Base-by-base conservation (phyloP, 768 basidiomycete genomes). In the Wakefieldia striispora region DNA sequence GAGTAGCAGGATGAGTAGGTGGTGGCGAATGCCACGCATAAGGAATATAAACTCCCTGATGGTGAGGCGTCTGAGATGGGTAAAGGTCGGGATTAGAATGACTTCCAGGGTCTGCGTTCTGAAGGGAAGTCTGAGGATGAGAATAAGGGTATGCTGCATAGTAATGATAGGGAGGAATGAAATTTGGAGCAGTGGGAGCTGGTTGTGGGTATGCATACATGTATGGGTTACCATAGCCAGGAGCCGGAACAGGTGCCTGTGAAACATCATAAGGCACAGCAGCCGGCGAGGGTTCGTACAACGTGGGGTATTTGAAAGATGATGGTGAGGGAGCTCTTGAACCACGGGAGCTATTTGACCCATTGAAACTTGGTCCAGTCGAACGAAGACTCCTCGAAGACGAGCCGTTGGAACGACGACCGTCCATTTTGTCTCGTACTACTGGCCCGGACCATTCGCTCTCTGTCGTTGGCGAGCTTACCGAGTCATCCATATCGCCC, bases 381-480 rank as follows among this genome's bases (percentile, higher is more conserved):
- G 81, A 77, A 36, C 83, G 80, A 24, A 83, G 64, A 23, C 84
- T 82, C 50, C 83, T 78, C 8, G 80, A 79, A 4, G 83, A 81
- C 1, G 83, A 83, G 16, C 79, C 75, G 31, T 77, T 75, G 14
- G 79, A 80, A 49, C 75, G 76, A 43, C 75, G 74, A 37, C 68
- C 66, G 47, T 81, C 80, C 59, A 75, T 80, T 62, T 76, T 81
- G 54, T 86, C 83, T 36, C 80, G 75, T 34, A 72, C 66, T 43
- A 72, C 72, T 6, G 80, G 76, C 3, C 73, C 80, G 9, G 88
- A 88, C 80, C 86, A 88, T 67, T 91, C 88, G 65, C 87, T 88
- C 68, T 91, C 88, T 16, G 87, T 88, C 6, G 86, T 77, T 29
- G 84, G 85, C 7, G 84, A 86, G 60, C 84, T 84, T 21, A 73